A percentile compares a stretch with the other conserved stretches of the same genome.
phyloP scores from a whole-genome alignment of 2,329 filamentous ascomycete genomes.

The Neocucurbitaria cava region DNA sequence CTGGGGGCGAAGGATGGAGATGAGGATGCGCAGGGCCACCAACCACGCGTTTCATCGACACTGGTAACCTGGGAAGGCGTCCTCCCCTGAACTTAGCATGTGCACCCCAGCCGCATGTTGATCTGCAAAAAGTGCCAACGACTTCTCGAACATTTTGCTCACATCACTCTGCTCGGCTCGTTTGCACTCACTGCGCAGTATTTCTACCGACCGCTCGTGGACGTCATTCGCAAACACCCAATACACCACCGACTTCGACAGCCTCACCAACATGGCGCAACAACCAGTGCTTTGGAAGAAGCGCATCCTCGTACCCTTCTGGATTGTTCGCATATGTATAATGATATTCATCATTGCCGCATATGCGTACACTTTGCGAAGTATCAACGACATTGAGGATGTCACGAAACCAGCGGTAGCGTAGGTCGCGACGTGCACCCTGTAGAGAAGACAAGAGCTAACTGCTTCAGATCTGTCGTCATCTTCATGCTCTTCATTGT shows the following conservation, averaged over 20 bases:
- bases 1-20: slow-evolving; percentile 7
- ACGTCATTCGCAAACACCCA: not conserved
- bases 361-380: slow-evolving; percentile 34
- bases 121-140: slow-evolving; percentile 8
- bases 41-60: slow-evolving; percentile 30
- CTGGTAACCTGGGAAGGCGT: slow-evolving; percentile 9
- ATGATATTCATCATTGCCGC: slow-evolving; percentile 43
- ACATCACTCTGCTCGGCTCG: slow-evolving; percentile 3
- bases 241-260: not conserved
- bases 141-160: not conserved
- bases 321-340: slow-evolving; percentile 41
- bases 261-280: slow-evolving; percentile 26
- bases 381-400: slow-evolving; percentile 22
- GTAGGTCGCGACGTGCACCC: slow-evolving; percentile 15
- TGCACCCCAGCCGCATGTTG: slow-evolving; percentile 17
- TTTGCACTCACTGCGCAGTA: not conserved
- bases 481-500: slow-evolving; percentile 43
- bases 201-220: not conserved
- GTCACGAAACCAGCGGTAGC: slow-evolving; percentile 26
- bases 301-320: slow-evolving; percentile 48
- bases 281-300: slow-evolving; percentile 44
- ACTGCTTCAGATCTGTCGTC: slow-evolving; percentile 33
- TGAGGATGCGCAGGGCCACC: slow-evolving; percentile 26
- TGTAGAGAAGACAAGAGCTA: slow-evolving; percentile 15
- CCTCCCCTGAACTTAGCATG: slow-evolving; percentile 28